Evolutionary conservation across 1,284 basidiomycete genomes (phyloP).

Genomic region (Coniferiporia weirii): DNA sequence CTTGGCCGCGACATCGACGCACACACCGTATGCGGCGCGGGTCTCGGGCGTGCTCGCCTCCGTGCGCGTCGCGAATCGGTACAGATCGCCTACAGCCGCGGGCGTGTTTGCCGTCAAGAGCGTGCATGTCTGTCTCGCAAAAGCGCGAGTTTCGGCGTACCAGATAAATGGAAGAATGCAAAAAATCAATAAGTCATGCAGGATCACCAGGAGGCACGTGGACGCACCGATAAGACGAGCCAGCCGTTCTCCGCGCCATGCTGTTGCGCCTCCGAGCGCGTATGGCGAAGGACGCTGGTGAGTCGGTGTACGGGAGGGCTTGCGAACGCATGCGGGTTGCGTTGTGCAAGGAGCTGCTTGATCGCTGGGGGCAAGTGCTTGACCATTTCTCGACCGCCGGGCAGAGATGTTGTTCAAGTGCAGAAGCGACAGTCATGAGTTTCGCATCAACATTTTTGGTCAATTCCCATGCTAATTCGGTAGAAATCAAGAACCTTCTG

Average conservation of each 20-base stretch:
- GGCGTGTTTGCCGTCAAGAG: slow-evolving; percentile 81
- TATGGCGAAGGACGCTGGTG: slow-evolving; percentile 50
- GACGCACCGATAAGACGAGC: slow-evolving; percentile 73
- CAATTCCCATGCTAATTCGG: no score
- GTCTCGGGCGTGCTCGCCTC: slow-evolving; percentile 40
- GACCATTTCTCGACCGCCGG: slow-evolving; percentile 27
- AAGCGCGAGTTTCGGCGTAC: background rate
- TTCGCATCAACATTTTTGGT: no score
- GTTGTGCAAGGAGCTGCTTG: slow-evolving; percentile 70
- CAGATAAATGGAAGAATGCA: background rate
- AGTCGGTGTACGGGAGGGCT: slow-evolving; percentile 53
- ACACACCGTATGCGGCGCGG: slow-evolving; percentile 41
- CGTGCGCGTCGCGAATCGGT: slow-evolving; percentile 64
- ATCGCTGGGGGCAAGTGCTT: slow-evolving; percentile 45
- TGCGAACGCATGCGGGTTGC: slow-evolving; percentile 57
- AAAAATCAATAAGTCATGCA: background rate
- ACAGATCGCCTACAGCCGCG: slow-evolving; percentile 72
- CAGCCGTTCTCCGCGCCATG: slow-evolving; percentile 73
- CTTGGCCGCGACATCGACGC: slow-evolving; percentile 68
- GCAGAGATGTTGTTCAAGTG: no score
- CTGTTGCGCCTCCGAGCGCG: slow-evolving; percentile 56
- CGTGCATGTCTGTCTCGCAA: slow-evolving; percentile 61
- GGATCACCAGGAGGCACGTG: slow-evolving; percentile 9
- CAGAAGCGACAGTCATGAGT: no score
- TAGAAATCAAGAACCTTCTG: background rate